These are phyloP conservation scores for Sclerotinia spermophila DNA, from an alignment of 2,329 filamentous ascomycete species.

Conservation along the genomic window DNA sequence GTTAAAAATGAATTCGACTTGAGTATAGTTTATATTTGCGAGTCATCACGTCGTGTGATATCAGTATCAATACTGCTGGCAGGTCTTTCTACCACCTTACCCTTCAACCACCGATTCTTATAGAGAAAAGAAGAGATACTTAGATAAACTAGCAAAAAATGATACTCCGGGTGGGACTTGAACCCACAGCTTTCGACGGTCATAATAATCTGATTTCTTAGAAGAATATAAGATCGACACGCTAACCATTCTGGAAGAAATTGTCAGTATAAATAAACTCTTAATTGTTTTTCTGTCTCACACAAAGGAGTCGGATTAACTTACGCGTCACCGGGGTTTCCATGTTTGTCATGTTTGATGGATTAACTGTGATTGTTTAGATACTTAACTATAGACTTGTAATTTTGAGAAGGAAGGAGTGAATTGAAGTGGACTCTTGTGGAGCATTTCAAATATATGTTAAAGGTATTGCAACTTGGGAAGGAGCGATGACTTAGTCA, in stretches of 20 bases:
- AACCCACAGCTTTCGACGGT: slow-evolving; percentile 21
- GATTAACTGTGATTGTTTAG: background rate
- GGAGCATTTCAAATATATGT: background rate
- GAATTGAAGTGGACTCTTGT: background rate
- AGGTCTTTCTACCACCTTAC: background rate
- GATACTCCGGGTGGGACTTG: slow-evolving; percentile 19
- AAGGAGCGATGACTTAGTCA: background rate
- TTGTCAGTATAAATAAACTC: background rate
- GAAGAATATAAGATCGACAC: slow-evolving; percentile 26
- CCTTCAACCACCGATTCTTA: background rate
- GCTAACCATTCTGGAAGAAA: slow-evolving; percentile 23
- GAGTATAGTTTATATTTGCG: background rate
- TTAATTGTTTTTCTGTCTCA: background rate
- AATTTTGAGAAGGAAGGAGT: background rate
- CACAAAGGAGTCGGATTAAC: background rate
- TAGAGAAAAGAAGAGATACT: background rate
- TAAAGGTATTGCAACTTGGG: background rate
- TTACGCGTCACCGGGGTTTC: slow-evolving; percentile 17
- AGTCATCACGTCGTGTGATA: background rate
- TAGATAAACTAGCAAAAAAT: background rate
- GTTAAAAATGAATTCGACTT: background rate
- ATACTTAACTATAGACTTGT: background rate
- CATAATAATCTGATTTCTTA: slow-evolving; percentile 19
- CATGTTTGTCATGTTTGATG: slow-evolving; percentile 15
- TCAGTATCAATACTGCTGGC: background rate